These are phyloP conservation scores for Fusarium praegraminearum DNA, from an alignment of 2,329 filamentous ascomycete species.

Conservation along the genomic window DNA sequence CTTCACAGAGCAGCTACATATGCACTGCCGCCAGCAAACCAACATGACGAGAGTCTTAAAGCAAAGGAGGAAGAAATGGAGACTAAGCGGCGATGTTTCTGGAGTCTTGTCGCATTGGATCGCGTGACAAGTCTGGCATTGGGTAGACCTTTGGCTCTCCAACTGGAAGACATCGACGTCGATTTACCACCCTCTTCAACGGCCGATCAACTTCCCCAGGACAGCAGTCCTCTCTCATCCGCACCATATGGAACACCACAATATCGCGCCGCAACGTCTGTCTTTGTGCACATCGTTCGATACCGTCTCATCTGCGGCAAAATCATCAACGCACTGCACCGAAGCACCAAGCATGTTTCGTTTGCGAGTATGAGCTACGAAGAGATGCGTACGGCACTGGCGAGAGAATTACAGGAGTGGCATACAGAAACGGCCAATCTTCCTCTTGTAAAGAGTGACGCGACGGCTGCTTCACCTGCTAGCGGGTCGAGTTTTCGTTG, in stretches of 20 bases:
- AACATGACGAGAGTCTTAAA: background rate
- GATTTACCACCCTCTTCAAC: constrained; percentile 48
- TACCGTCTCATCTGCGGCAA: constrained; percentile 58
- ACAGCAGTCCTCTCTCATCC: constrained; percentile 25
- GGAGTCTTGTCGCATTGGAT: constrained; percentile 57
- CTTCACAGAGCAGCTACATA: constrained; percentile 56
- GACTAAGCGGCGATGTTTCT: constrained; percentile 56
- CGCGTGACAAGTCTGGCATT: constrained; percentile 54
- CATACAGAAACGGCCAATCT: constrained; percentile 46
- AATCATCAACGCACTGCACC: constrained; percentile 53
- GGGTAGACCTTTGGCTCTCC: constrained; percentile 55
- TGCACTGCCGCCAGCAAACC: constrained; percentile 12
- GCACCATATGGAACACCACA: constrained; percentile 41
- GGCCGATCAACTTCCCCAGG: constrained; percentile 37
- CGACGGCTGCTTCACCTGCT: constrained; percentile 19
- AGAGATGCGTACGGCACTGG: constrained; percentile 38
- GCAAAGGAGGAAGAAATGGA: constrained; percentile 49
- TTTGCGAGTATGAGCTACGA: constrained; percentile 26
- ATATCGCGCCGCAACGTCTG: constrained; percentile 45
- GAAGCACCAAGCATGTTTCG: constrained; percentile 40
- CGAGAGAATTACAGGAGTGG: constrained; percentile 51
- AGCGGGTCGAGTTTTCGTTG: constrained; percentile 56
- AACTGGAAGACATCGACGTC: constrained; percentile 57
- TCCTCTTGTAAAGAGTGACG: constrained; percentile 45
- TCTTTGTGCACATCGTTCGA: constrained; percentile 56